Base-by-base conservation (phyloP, 768 basidiomycete species). In the Lyophyllum semitale region DNA sequence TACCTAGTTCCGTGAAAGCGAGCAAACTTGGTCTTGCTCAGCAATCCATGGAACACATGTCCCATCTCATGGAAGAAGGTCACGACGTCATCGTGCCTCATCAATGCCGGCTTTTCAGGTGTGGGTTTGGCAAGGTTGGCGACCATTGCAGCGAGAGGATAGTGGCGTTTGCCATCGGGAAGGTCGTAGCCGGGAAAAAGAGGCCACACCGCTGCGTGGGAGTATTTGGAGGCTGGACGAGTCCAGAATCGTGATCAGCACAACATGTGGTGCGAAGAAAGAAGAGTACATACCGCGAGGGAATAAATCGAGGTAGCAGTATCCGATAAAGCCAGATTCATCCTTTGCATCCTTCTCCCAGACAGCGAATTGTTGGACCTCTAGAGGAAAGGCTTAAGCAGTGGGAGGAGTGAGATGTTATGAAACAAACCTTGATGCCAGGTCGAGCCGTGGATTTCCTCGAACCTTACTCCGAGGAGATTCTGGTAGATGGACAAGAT, bases 51-150 rank as follows among this genome's bases (percentile, higher is more conserved):
- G 76, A 87, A 87, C 4, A 84, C 83, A 57, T 87, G 85, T 0
- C 87, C 91, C 88, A 92, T 90, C 71, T 93, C 93, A 61, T 95
- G 93, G 82, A 94, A 93, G 73, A 94, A 92, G 0, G 92, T 95
- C 11, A 91, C 91, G 1, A 92, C 91, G 54, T 93, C 90, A 61
- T 88, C 85, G 57, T 93, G 91, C n/a, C 83, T 76, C 91, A 95
- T 90, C 32, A 93, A 74, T 18, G 91, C 91, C 1, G 91, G 91
- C 55, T 87, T 85, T 6, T 87, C 84, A 1, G 86, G 83, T 1
- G 91, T 92, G 3, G 90, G 79, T 66, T 95, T 95, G 4, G 93
- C 90, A 9, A 95, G 81, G 68, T 94, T 95, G 35, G 93, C 93
- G 7, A 95, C 93, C 93, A 95, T 95, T 3, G 88, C 88, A 1